Conservation (phyloP, 768 basidiomycete genomes). For the Mycena haematopus region DNA sequence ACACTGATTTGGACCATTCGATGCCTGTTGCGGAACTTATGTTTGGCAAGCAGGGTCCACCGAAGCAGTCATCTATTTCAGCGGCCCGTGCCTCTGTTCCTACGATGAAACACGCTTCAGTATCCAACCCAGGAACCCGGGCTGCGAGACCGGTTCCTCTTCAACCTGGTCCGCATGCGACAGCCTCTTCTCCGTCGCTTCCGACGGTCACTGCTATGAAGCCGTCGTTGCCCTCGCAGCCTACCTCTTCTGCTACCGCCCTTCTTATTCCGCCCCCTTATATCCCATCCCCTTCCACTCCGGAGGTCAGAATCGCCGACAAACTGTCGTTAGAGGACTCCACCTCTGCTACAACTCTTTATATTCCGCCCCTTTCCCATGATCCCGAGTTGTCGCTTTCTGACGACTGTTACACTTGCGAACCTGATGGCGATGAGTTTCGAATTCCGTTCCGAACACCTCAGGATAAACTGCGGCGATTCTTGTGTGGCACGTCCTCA, state of each 20-base stretch:
- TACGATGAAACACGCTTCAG: neutral
- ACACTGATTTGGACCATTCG: neutral
- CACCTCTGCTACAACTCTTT: neutral
- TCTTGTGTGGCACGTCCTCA: conserved; percentile 34
- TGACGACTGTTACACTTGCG: neutral
- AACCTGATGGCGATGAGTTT: conserved; percentile 26
- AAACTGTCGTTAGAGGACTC: neutral
- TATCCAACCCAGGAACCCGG: neutral
- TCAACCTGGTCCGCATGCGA: neutral
- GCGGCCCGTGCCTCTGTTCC: neutral
- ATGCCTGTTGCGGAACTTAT: conserved; percentile 16
- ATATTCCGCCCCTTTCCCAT: neutral
- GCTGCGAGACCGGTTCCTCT: neutral
- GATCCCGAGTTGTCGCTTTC: neutral
- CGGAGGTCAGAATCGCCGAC: neutral
- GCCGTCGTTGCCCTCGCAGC: neutral
- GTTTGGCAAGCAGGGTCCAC: conserved; percentile 24
- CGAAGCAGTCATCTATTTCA: neutral
- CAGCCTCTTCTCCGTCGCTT: neutral
- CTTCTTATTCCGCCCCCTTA: neutral
- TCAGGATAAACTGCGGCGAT: conserved; percentile 48
- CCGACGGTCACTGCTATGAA: neutral
- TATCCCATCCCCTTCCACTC: neutral
- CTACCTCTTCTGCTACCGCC: neutral
- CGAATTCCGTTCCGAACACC: conserved; percentile 30